phyloP scores from a whole-genome alignment of 768 basidiomycete genomes.

The Suillus subluteus region DNA sequence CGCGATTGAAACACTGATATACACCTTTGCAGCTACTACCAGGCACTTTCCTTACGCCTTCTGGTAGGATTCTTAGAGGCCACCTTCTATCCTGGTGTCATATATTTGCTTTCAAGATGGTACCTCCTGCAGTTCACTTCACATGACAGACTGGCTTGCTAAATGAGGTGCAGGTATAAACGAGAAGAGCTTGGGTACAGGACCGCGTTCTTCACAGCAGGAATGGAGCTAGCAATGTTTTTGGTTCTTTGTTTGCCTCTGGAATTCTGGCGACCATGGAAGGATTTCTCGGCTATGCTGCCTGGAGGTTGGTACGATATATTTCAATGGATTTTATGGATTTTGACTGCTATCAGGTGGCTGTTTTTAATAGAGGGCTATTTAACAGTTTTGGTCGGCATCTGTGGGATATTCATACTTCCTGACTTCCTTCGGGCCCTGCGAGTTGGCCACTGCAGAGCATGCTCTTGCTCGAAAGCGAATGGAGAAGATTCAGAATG shows the following conservation, averaged over 20 bases:
- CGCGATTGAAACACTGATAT: too few species aligned
- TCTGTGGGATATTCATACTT: constrained; percentile 61
- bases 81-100: constrained; percentile 65
- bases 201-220: constrained; percentile 65
- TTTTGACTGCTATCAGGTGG: constrained; percentile 48
- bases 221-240: constrained; percentile 79
- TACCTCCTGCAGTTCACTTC: background rate
- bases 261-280: constrained; percentile 71
- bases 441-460: constrained; percentile 60
- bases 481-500: constrained; percentile 63
- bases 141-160: background rate
- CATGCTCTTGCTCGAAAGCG: constrained; percentile 53
- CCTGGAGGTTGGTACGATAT: constrained; percentile 58
- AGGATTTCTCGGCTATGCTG: constrained; percentile 61
- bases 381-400: constrained; percentile 52
- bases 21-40: too few species aligned
- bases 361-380: constrained; percentile 67
- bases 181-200: constrained; percentile 66
- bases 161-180: constrained; percentile 52
- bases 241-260: constrained; percentile 75
- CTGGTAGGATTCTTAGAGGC: constrained; percentile 69
- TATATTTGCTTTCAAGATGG: constrained; percentile 72
- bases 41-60: constrained; percentile 67
- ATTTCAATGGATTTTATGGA: background rate
- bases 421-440: constrained; percentile 67